These are phyloP conservation scores for Epichloe brachyelytri DNA, from an alignment of 2,329 filamentous ascomycete genomes.

Conservation along the genomic window DNA sequence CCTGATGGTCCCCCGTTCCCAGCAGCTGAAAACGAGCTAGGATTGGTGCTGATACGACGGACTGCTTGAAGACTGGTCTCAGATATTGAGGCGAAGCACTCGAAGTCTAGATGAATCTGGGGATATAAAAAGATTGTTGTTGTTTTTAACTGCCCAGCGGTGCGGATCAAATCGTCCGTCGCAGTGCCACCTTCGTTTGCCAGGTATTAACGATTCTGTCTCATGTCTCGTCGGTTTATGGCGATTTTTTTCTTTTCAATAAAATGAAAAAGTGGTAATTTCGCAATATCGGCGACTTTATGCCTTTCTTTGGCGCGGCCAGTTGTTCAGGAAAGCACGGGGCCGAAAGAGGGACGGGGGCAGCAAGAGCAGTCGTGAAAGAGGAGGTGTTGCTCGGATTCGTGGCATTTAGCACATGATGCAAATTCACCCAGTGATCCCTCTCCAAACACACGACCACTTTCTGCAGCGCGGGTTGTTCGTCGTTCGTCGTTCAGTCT, in stretches of 20 bases:
- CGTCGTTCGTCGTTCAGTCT: background rate
- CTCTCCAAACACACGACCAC: background rate
- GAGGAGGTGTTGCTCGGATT: conserved; percentile 2
- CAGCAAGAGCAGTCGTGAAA: background rate
- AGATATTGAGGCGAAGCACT: background rate
- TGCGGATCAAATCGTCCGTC: background rate
- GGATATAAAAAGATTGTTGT: background rate
- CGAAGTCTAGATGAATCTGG: background rate
- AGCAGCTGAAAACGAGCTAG: background rate
- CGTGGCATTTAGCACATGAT: conserved; percentile 7
- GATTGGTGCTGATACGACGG: background rate
- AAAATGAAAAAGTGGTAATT: background rate
- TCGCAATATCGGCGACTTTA: background rate
- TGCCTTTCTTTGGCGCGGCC: background rate
- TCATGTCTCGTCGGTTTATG: conserved; percentile 6
- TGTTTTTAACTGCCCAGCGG: background rate
- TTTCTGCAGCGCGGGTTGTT: conserved; percentile 2
- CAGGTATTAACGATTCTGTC: conserved; percentile 1
- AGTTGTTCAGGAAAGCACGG: background rate
- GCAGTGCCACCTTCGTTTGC: conserved; percentile 2
- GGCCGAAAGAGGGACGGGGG: background rate
- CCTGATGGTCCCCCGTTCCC: background rate
- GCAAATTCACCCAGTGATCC: conserved; percentile 1
- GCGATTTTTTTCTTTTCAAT: background rate
- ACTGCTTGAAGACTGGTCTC: background rate